Evolutionary conservation across 2,329 filamentous ascomycete species (phyloP).

Genomic region (Blastomyces percursus): DNA sequence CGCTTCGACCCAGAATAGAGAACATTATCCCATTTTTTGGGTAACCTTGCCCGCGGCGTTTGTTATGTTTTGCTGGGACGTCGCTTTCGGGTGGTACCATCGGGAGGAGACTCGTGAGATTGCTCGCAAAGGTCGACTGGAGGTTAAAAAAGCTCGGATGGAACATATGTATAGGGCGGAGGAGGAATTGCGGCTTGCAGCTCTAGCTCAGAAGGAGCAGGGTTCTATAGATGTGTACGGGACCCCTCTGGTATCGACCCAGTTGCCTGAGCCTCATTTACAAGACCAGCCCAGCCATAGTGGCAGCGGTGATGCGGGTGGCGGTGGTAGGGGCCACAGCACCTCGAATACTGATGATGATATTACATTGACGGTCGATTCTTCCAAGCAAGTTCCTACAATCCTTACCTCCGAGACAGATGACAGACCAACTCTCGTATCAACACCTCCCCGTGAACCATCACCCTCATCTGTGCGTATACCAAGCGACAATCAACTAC

Average conservation of each 20-base stretch:
- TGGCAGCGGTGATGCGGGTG: not conserved
- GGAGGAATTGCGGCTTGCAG: slow-evolving; percentile 16
- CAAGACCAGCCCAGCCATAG: slow-evolving; percentile 5
- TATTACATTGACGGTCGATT: slow-evolving; percentile 5
- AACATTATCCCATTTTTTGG: slow-evolving; percentile 52
- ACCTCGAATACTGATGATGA: slow-evolving; percentile 10
- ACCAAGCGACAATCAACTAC: slow-evolving; percentile 9
- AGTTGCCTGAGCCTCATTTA: slow-evolving; percentile 6
- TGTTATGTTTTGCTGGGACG: slow-evolving; percentile 58
- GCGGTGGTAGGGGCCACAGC: not conserved
- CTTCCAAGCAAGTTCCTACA: not conserved
- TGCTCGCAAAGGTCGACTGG: slow-evolving; percentile 44
- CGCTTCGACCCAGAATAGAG: slow-evolving; percentile 43
- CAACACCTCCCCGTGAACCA: slow-evolving; percentile 7
- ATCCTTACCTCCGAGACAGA: slow-evolving; percentile 7
- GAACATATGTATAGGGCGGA: slow-evolving; percentile 30
- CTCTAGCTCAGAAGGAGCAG: slow-evolving; percentile 11
- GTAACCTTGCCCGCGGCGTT: slow-evolving; percentile 58
- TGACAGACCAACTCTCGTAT: not conserved
- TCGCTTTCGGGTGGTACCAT: slow-evolving; percentile 52
- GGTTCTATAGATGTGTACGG: slow-evolving; percentile 10
- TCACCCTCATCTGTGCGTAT: slow-evolving; percentile 13
- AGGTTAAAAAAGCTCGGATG: slow-evolving; percentile 36
- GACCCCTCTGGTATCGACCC: slow-evolving; percentile 3
- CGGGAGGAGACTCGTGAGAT: slow-evolving; percentile 53